phyloP scores from a whole-genome alignment of 352 stramenopile genomes.

The Globisporangium cederbergense region DNA sequence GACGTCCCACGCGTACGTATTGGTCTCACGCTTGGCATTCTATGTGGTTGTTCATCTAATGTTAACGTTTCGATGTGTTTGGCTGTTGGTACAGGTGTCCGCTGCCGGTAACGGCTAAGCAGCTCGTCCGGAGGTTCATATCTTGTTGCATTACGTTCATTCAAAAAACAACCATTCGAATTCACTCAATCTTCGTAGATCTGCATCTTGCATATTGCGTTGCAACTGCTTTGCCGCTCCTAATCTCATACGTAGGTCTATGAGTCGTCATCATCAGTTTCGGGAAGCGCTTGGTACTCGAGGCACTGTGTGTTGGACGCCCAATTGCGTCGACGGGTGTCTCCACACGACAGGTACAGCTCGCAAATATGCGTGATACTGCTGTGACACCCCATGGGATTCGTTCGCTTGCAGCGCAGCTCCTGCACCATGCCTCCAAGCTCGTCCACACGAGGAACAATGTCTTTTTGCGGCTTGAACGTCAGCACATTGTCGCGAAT shows the following conservation, averaged over 20 bases:
- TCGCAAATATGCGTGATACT: slow-evolving; percentile 75
- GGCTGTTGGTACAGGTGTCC: slow-evolving; percentile 42
- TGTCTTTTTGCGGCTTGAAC: slow-evolving; percentile 76
- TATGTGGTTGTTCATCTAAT: background rate
- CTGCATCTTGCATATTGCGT: background rate
- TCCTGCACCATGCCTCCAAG: slow-evolving; percentile 77
- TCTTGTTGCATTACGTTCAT: slow-evolving; percentile 3
- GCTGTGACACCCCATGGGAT: slow-evolving; percentile 67
- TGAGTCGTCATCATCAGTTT: slow-evolving; percentile 9
- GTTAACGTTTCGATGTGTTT: background rate
- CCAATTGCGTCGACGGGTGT: slow-evolving; percentile 62
- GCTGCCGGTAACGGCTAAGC: slow-evolving; percentile 89
- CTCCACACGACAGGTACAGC: slow-evolving; percentile 69
- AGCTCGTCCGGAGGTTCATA: background rate
- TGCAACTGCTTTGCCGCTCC: background rate
- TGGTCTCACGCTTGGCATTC: background rate
- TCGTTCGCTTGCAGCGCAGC: slow-evolving; percentile 67
- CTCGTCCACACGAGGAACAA: slow-evolving; percentile 73
- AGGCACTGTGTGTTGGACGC: slow-evolving; percentile 52
- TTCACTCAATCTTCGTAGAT: slow-evolving; percentile 7
- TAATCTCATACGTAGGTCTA: slow-evolving; percentile 4
- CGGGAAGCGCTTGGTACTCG: slow-evolving; percentile 34
- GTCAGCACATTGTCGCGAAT: slow-evolving; percentile 78
- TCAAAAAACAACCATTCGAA: slow-evolving; percentile 4
- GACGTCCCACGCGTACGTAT: slow-evolving; percentile 93